Base-by-base conservation (phyloP, 2,329 filamentous ascomycete genomes). In the Dendrostoma leiphaemia region DNA sequence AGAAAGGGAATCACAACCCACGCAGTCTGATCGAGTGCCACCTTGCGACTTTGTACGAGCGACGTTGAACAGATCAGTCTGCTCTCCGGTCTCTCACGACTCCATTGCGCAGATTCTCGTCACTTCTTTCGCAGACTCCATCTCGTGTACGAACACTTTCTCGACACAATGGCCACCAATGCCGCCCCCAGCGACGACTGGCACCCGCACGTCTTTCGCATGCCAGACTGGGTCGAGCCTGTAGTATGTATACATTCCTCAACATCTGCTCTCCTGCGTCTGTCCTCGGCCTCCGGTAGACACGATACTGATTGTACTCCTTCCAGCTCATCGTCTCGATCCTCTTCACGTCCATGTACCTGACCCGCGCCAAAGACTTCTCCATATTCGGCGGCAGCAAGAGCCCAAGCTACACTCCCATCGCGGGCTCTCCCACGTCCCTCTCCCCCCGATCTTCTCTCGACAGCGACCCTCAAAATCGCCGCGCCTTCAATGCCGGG, bases 281-380 rank as follows among this genome's bases (percentile, higher is more conserved):
- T 12, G 10, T 24, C 21, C 21, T 34, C 21, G 10, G 8, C 13
- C 9, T 41, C n/a, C n/a, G n/a, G 10, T 24, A 2, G n/a, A 45
- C 8, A 35, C 24, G 21, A 26, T 32, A 24, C 32, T 40, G 15
- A 38, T n/a, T 19, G 13, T 15, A 21, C 6, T 24, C 34, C 13
- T 31, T 21, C 26, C 46, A 72, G 70, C 64, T 69, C 21, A 71
- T 72, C 46, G 64, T 72, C n/a, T 57, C 63, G 13, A 69, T 73
- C 38, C 68, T 73, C 49, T 60, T 71, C 47, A 62, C 65, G 9
- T 67, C 69, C 50, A 70, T 73, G 69, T 71, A 65, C 56, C 56
- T 69, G n/a, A 71, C 69, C 19, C 65, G 70, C 38, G 62, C 66
- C 19, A 70, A 63, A 44, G 66, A 68, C 56, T 73, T 66, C 54